Evolutionary conservation across 768 basidiomycete species (phyloP), one percentile per base, ranked within the genome.

Genomic region (Suillus lakei): DNA sequence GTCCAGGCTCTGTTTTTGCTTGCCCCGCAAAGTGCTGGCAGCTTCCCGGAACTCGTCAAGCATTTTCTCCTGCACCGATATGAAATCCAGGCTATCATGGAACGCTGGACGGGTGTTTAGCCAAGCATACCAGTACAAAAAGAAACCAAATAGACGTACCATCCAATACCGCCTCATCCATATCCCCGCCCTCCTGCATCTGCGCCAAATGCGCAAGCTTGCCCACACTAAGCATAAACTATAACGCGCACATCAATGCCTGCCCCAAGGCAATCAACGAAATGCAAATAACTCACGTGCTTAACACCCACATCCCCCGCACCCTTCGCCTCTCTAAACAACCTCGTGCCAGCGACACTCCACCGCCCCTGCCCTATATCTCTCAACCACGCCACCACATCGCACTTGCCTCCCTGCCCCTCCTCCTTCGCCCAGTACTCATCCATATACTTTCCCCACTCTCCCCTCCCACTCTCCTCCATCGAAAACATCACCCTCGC

Each of bases 141-240:
- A 43, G 23, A 32, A 63, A 39, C 3, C 13, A 8, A n/a, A 7
- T 4, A 48, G 10, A 73, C 79, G 60, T 73, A 89, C 91, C 84
- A 73, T 88, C 88, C 16, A 92, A 78, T 63, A 80, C 79, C 38
- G 72, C 72, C 62, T 88, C 86, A 48, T 91, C 87, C 18, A 78
- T 64, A 2, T 78, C 64, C 18, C 74, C 76, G 36, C 67, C 67
- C 69, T 89, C 90, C 66, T 84, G 79, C 67, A 83, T 70, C 60
- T 84, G 80, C 8, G 92, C 92, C 16, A 98, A 81, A 70, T 93
- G 88, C 0, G 91, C 81, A 13, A 99, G 85, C 76, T 98, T 98
- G 26, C 93, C 93, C 32, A 98, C 87, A 72, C 95, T 96, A 63
- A 96, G 85, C 86, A 94, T 90, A 54, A 98, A 81, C 96, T 99